phyloP scores from a whole-genome alignment of 2,329 filamentous ascomycete genomes.

The Botryotinia narcissicola region DNA sequence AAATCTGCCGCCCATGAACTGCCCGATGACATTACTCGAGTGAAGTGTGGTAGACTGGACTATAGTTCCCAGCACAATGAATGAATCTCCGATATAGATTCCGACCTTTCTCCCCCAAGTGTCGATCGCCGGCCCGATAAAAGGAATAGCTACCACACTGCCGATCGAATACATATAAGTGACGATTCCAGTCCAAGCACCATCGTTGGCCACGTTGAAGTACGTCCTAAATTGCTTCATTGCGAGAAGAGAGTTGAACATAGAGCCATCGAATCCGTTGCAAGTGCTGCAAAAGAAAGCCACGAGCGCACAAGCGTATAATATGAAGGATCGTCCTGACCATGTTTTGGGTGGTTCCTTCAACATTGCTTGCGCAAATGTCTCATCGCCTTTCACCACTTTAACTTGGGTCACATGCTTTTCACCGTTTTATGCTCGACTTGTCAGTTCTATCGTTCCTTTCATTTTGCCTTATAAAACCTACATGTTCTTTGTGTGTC shows the following conservation, averaged over 20 bases:
- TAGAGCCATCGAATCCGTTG: slow-evolving; percentile 51
- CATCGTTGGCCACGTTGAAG: slow-evolving; percentile 43
- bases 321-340: slow-evolving; percentile 40
- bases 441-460: neutral
- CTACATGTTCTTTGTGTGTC: neutral
- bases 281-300: slow-evolving; percentile 50
- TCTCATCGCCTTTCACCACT: slow-evolving; percentile 45
- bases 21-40: slow-evolving; percentile 36
- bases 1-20: slow-evolving; percentile 55
- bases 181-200: slow-evolving; percentile 49
- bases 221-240: slow-evolving; percentile 43
- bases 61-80: slow-evolving; percentile 46
- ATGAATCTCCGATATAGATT: slow-evolving; percentile 45
- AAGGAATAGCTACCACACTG: slow-evolving; percentile 46
- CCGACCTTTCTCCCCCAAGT: slow-evolving; percentile 46
- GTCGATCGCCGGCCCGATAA: slow-evolving; percentile 48
- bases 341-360: slow-evolving; percentile 49
- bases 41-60: slow-evolving; percentile 42
- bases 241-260: slow-evolving; percentile 48
- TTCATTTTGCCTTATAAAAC: neutral
- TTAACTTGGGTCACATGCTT: slow-evolving; percentile 19
- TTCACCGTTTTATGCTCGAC: neutral
- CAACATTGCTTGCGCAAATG: slow-evolving; percentile 51
- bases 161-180: slow-evolving; percentile 52
- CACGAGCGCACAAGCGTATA: slow-evolving; percentile 46